phyloP scores from a whole-genome alignment of 1,284 basidiomycete species.

The Melampsora abietis-canadensis region DNA sequence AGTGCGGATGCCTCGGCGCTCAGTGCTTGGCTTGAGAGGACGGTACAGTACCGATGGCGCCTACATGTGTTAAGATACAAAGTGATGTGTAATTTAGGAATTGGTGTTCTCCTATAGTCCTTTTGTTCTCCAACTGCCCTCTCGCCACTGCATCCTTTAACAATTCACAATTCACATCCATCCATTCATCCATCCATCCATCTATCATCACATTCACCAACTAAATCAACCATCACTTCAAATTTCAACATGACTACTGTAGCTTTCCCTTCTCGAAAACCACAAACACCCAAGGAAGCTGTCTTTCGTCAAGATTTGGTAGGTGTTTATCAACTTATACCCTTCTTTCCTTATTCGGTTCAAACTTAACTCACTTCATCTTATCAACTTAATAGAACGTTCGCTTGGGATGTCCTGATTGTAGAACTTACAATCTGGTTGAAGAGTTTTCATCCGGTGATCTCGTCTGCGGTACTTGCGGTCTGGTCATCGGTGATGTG shows the following conservation, averaged over 20 bases:
- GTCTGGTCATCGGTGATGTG: constrained; percentile 58
- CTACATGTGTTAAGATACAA: too few species aligned
- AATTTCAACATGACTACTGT: constrained; percentile 29
- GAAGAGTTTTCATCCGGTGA: constrained; percentile 98
- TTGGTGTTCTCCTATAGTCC: too few species aligned
- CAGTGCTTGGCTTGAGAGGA: too few species aligned
- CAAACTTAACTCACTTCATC: neutral
- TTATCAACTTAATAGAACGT: constrained; percentile 55
- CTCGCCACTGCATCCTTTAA: too few species aligned
- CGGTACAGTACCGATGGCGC: too few species aligned
- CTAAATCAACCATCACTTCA: neutral
- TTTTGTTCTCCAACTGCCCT: too few species aligned
- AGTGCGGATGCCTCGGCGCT: too few species aligned
- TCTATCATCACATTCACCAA: too few species aligned
- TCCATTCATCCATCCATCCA: too few species aligned
- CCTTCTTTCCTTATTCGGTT: neutral
- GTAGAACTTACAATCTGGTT: constrained; percentile 84
- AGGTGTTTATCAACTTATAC: neutral
- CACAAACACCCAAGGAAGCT: constrained; percentile 36
- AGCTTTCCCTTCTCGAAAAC: constrained; percentile 37
- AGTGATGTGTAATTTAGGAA: too few species aligned
- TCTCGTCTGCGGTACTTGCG: constrained; percentile 93
- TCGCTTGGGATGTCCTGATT: constrained; percentile 89
- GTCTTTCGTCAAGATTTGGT: constrained; percentile 42
- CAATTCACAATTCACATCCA: too few species aligned